These are phyloP conservation scores for Candida xiaguanensis DNA, from an alignment of 805 yeast species.

Conservation along the genomic window DNA sequence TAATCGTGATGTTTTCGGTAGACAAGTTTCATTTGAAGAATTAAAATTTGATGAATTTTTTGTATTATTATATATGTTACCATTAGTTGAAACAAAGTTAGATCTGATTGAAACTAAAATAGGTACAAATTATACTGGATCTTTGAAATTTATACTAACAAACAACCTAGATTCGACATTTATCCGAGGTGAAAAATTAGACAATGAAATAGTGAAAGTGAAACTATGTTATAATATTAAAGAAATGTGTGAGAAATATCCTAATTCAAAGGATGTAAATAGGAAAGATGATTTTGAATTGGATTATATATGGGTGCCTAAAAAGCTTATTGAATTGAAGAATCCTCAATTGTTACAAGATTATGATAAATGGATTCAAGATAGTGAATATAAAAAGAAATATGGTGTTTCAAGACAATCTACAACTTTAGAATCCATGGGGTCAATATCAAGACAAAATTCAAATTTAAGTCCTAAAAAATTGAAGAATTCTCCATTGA, in stretches of 20 bases:
- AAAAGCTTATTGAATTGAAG: slow-evolving; percentile 13
- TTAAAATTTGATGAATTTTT: slow-evolving; percentile 25
- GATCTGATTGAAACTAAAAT: background rate
- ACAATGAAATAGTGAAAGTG: slow-evolving; percentile 13
- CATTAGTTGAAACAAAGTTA: slow-evolving; percentile 19
- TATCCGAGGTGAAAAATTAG: slow-evolving; percentile 2
- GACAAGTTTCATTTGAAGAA: slow-evolving; percentile 4
- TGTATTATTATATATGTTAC: slow-evolving; percentile 28
- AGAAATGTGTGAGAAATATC: slow-evolving; percentile 6
- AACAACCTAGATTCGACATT: background rate
- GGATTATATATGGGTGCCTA: slow-evolving; percentile 19
- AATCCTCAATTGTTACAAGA: slow-evolving; percentile 13
- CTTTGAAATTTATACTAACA: slow-evolving; percentile 3
- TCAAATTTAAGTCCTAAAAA: slow-evolving; percentile 1
- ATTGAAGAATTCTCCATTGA: slow-evolving; percentile 1
- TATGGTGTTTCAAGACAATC: background rate
- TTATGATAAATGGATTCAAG: slow-evolving; percentile 6
- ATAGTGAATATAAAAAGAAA: slow-evolving; percentile 1
- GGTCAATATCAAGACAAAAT: background rate
- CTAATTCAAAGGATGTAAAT: slow-evolving; percentile 3
- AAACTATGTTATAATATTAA: slow-evolving; percentile 18
- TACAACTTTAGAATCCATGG: slow-evolving; percentile 5
- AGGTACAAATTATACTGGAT: background rate
- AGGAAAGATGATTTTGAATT: background rate
- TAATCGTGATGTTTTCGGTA: slow-evolving; percentile 8